Evolutionary conservation across 345 rosid species (phyloP), one percentile per base, ranked within the genome.

Genomic region (Camelina hispida): DNA sequence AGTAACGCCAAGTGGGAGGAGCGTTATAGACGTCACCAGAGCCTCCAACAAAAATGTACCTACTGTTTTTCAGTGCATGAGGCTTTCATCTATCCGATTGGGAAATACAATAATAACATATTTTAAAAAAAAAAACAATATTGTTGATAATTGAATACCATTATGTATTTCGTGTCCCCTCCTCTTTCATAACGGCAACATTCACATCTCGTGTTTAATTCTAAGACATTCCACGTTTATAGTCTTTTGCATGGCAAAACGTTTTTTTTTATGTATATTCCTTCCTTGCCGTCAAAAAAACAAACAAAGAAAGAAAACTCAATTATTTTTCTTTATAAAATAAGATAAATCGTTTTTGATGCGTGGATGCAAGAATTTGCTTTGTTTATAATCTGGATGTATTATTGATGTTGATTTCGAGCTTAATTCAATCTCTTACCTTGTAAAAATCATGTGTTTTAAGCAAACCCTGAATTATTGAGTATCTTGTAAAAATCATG

Each of bases 151-250:
- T 28, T 54, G 56, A 54, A 32, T 43, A 52, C 37, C 15, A 17
- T 13, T 48, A 28, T 42, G 35, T 47, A 66, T 37, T n/a, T 64
- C n/a, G 9, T 32, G 57, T 34, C 66, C 18, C 58, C n/a, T 34
- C 66, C 18, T 50, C n/a, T 40, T 12, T 51, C 53, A 9, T 62
- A 9, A 7, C 65, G 13, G 17, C 15, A 54, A 13, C 43, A 54
- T 4, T 55, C 57, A 55, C 56, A 64, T 65, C 6, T 56, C 66
- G 58, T 73, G 58, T 65, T 44, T 43, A 42, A 53, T n/a, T 62
- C 38, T 64, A 43, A 50, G 46, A 38, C 62, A 38, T 40, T 58
- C 78, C 78, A 75, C 62, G 78, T 67, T 59, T 67, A 18, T 74
- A 37, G 25, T 58, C 54, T 58, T 57, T 5, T 67, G 73, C 78